phyloP scores from a whole-genome alignment of 768 basidiomycete genomes.

The Leccinum variicolor region DNA sequence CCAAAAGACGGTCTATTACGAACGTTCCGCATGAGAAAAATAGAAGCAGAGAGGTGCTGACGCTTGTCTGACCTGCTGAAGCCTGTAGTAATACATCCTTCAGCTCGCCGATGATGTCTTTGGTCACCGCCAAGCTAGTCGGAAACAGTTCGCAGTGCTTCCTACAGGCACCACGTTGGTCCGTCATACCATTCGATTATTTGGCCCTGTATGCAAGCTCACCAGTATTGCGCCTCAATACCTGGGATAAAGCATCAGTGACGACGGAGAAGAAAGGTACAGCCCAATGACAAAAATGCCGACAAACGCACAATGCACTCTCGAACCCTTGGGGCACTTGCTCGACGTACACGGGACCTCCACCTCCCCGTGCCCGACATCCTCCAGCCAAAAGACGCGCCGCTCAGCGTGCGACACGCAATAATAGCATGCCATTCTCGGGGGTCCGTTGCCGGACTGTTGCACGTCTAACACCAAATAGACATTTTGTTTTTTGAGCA shows the following conservation, averaged over 20 bases:
- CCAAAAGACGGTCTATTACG: slow-evolving; percentile 26
- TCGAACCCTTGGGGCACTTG: slow-evolving; percentile 14
- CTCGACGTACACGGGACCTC: slow-evolving; percentile 21
- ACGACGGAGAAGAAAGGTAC: not conserved
- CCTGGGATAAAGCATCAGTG: slow-evolving; percentile 15
- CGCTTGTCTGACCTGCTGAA: slow-evolving; percentile 23
- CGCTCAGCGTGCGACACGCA: slow-evolving; percentile 28
- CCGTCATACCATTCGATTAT: not conserved
- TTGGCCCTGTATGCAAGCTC: not conserved
- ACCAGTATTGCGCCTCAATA: slow-evolving; percentile 30
- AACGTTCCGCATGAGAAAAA: not conserved
- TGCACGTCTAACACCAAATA: slow-evolving; percentile 19
- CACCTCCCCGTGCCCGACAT: slow-evolving; percentile 17
- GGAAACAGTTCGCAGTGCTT: slow-evolving; percentile 32
- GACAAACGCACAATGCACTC: slow-evolving; percentile 23
- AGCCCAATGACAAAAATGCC: not conserved
- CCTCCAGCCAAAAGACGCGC: slow-evolving; percentile 30
- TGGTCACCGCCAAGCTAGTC: slow-evolving; percentile 20
- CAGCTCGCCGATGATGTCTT: slow-evolving; percentile 14
- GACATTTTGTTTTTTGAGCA: slow-evolving; percentile 5
- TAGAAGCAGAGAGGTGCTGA: not conserved
- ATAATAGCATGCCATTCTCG: slow-evolving; percentile 18
- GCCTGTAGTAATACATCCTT: slow-evolving; percentile 26
- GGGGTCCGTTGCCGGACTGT: not conserved
- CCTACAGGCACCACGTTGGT: slow-evolving; percentile 9